Evolutionary conservation across 495 filamentous ascomycete species (phyloP), one percentile per base, ranked within the genome.

Genomic region (Peziza echinospora): DNA sequence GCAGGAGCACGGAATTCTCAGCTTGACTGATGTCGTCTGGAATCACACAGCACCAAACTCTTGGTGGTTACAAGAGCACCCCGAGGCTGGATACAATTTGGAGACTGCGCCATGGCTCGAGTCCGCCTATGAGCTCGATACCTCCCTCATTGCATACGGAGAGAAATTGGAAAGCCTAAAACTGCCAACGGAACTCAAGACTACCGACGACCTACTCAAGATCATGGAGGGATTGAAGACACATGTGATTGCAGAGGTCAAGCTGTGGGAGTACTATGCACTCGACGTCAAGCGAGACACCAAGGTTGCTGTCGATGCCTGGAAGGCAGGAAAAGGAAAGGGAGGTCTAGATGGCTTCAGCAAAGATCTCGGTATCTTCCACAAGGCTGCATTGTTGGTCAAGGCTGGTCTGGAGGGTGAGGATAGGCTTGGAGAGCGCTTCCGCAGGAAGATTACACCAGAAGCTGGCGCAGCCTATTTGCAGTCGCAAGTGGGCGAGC

Each of bases 31-130:
- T 59, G 85, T 99, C 42, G 91, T 99, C 21, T 87, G 84, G 74
- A 99, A 99, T 53, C 91, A 99, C 61, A 99, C 91, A 21, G 91
- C 91, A 2, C 70, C 93, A 62, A 93, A 96, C 62, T 93, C 80
- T 63, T 72, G 77, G 49, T 99, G 91, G 91, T 67, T 99, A 16
- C 70, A 92, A 59, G 79, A 84, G 47, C 86, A 99, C 53, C 91
- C 91, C 2, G 91, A 99, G 53, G 81, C 84, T 44, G 91, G 91
- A 2, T 99, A 96, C 65, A 99, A 89, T 60, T 64, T 93, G 43
- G 76, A 78, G 26, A 94, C 87, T 5, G 86, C 91, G 2, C 91
- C 91, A 0, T 93, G 84, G 82, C 67, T 99, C 23, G 77, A 89
- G 56, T 70, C 86, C 13, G 87, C 91, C 1, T 73, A 91, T 26